Conservation (phyloP, 495 filamentous ascomycete genomes). For the Lophium mytilinum region DNA sequence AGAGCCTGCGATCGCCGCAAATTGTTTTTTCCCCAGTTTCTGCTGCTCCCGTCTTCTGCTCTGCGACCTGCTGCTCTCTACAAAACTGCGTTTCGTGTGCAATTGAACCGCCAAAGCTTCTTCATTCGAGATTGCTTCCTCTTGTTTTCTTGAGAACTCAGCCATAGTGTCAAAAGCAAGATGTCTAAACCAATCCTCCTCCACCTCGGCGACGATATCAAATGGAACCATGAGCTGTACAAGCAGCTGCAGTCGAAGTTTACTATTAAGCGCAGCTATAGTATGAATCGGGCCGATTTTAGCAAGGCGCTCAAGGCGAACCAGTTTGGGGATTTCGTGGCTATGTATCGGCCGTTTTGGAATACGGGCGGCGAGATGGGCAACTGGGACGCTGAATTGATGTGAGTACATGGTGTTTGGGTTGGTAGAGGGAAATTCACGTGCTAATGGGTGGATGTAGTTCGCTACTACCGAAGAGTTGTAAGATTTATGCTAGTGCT, state of each 20-base stretch:
- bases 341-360: slow-evolving; percentile 72
- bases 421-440: not conserved
- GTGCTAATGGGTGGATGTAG: slow-evolving; percentile 10
- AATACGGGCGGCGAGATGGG: slow-evolving; percentile 74
- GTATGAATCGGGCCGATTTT: slow-evolving; percentile 53
- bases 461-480: slow-evolving; percentile 51
- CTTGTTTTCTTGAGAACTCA: not conserved
- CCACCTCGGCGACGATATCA: slow-evolving; percentile 31
- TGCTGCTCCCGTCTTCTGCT: no score
- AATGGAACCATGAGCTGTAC: slow-evolving; percentile 32
- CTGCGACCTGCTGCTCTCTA: no score
- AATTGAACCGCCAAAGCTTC: no score
- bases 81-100: no score
- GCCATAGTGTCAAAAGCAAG: not conserved
- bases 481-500: slow-evolving; percentile 63
- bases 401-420: slow-evolving; percentile 30
- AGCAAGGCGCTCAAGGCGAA: slow-evolving; percentile 52
- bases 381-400: slow-evolving; percentile 63
- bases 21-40: no score
- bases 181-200: slow-evolving; percentile 26
- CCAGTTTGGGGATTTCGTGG: slow-evolving; percentile 63
- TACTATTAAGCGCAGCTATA: slow-evolving; percentile 27
- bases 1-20: no score
- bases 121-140: not conserved
- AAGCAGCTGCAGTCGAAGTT: slow-evolving; percentile 22